phyloP scores from a whole-genome alignment of 2,329 filamentous ascomycete genomes.

The Karstenula rhodostoma region DNA sequence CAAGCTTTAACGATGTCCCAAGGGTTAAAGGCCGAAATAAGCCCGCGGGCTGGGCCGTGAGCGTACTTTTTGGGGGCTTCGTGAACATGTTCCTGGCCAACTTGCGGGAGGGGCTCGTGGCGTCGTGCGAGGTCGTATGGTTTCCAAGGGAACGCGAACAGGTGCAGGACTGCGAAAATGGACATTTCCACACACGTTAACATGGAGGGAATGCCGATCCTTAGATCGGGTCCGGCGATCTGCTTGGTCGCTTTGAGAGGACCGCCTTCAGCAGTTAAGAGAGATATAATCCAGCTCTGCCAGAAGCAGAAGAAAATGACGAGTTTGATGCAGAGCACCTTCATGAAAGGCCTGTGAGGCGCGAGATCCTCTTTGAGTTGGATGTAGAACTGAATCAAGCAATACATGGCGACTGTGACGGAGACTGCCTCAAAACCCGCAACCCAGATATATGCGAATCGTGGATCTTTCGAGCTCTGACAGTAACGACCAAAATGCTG shows the following conservation, averaged over 20 bases:
- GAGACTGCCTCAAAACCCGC: conserved; percentile 74
- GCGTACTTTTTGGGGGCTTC: conserved; percentile 55
- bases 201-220: conserved; percentile 80
- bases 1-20: conserved; percentile 86
- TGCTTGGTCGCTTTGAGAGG: conserved; percentile 69
- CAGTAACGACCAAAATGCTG: conserved; percentile 77
- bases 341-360: conserved; percentile 76
- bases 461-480: conserved; percentile 77
- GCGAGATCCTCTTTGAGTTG: conserved; percentile 75
- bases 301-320: conserved; percentile 93
- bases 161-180: conserved; percentile 77
- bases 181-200: conserved; percentile 87
- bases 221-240: conserved; percentile 77
- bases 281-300: conserved; percentile 70
- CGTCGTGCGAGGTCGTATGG: conserved; percentile 64
- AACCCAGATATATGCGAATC: conserved; percentile 87
- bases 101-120: conserved; percentile 32
- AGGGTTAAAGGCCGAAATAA: conserved; percentile 77
- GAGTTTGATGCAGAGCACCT: conserved; percentile 86
- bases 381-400: conserved; percentile 84
- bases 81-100: conserved; percentile 16
- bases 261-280: conserved; percentile 67
- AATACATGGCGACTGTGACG: conserved; percentile 87
- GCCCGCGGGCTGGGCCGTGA: conserved; percentile 70
- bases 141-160: conserved; percentile 82